Base-by-base conservation (phyloP, 306 rosid species). In the Prunus padus region DNA sequence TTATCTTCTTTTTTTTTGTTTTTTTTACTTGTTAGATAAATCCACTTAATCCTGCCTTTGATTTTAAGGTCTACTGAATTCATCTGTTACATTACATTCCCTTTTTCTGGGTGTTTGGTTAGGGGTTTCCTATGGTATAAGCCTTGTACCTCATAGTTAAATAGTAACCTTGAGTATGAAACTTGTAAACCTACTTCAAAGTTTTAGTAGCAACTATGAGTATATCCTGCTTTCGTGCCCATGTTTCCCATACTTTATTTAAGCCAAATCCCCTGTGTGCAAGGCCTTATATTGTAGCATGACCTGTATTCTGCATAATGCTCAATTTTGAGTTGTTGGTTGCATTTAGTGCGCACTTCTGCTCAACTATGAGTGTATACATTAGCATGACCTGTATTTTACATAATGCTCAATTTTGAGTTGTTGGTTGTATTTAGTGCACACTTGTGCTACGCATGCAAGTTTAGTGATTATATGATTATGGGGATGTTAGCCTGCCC, bases 371-470 rank as follows among this genome's bases (percentile, higher is more conserved):
- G 42, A 37, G 42, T 37, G 42, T 37, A 37, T 37, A 18, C 57
- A 4, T 9, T 18, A 52, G 57, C 57, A 16, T 52, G 3, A 16
- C 57, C 20, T 3, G 14, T 64, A n/a, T 10, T 51, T 65, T 28
- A 22, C 28, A 0, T 3, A 25, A 14, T 54, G 12, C 42, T 11
- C 42, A 28, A n/a, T 51, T 28, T 72, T 40, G 11, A 45, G 69
- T 44, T 45, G n/a, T n/a, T 74, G 57, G 15, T 57, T 77, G 25
- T 56, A 19, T 56, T 55, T 67, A 26, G 37, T 45, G 74, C 3
- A 56, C 67, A 66, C 50, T 26, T 11, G 8, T 54, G 55, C 66
- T 19, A 28, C 23, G 15, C 11, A 33, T 69, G 16, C 50, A 16
- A 33, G 61, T 75, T n/a, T 40, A 65, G 51, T 8, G 49, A n/a